Evolutionary conservation across 305 asterid genomes (phyloP), one percentile per base, ranked within the genome.

Genomic region (Fraxinus angustifolia): DNA sequence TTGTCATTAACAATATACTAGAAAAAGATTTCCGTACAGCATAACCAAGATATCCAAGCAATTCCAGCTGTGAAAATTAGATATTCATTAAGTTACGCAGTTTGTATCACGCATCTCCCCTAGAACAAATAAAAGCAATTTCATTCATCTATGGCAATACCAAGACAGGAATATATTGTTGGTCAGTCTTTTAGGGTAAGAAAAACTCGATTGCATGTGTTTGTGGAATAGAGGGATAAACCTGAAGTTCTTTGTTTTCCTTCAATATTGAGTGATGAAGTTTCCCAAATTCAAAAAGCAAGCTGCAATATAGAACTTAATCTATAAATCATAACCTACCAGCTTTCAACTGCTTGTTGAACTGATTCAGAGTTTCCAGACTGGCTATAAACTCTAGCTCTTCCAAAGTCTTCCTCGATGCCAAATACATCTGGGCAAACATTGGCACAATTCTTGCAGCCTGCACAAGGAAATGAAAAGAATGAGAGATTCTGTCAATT

Each of bases 331-430:
- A 62, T 62, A 78, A 78, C 86, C 65, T 88, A 96, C 99, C 99
- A 96, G 92, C 97, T 94, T 8, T 96, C 99, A 78, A 96, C 89
- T 34, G 99, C 99, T 88, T 92, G 95, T 78, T 93, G 91, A 89
- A 96, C 88, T 42, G 80, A 79, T 45, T 96, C 97, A 34, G 70
- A 72, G 26, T 68, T 85, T 79, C 98, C 99, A 12, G 84, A 79
- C 85, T 96, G 99, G 87, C 79, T 75, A 70, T 95, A 91, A 75
- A 88, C 99, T 89, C 99, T 88, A 84, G 99, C 99, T 85, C 99
- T 91, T 86, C 99, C 99, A 83, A 89, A 94, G 74, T 95, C 99
- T 84, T 95, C 99, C 87, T 95, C 99, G n/a, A 95, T 95, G 73
- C 82, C 89, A 83, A 95, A 95, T 77, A 95, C 97, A 76, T 78